Evolutionary conservation across 164 flowering plant genomes (phyloP).

Genomic region (Vitis riparia): DNA sequence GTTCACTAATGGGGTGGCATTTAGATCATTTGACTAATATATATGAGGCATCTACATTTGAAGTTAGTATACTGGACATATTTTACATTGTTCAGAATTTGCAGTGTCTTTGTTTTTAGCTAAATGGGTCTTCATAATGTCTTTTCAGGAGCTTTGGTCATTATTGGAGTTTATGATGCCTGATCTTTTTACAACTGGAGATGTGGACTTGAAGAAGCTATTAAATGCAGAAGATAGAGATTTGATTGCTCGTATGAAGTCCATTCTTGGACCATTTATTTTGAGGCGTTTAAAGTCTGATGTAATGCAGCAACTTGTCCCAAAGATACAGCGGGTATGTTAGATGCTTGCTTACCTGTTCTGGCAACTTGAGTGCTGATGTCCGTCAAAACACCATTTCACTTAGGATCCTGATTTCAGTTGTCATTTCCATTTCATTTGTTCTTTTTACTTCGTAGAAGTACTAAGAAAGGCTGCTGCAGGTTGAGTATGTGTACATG

Average conservation of each 20-base stretch:
- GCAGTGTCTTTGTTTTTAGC: conserved; percentile 6
- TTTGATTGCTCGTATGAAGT: conserved; percentile 80
- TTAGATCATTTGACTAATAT: neutral
- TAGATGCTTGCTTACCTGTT: conserved; percentile 4
- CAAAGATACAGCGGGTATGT: conserved; percentile 76
- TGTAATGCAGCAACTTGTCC: conserved; percentile 97
- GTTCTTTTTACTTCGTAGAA: conserved; percentile 1
- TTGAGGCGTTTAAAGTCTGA: conserved; percentile 93
- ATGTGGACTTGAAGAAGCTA: conserved; percentile 84
- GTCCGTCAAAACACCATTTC: neutral
- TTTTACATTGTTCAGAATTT: neutral
- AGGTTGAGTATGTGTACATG: conserved; percentile 87
- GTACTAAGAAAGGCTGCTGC: conserved; percentile 23
- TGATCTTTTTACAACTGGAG: conserved; percentile 85
- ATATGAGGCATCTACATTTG: neutral
- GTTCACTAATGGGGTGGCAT: neutral
- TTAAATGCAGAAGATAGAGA: conserved; percentile 73
- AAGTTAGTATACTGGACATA: neutral
- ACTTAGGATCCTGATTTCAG: conserved; percentile 7
- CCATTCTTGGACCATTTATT: conserved; percentile 93
- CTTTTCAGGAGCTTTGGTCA: conserved; percentile 91
- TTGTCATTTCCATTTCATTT: conserved; percentile 6
- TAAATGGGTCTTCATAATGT: conserved; percentile 1
- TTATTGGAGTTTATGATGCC: conserved; percentile 98
- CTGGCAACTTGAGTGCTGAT: neutral